These are phyloP conservation scores for Apiotrichum mycotoxinovorans DNA, from an alignment of 1,284 basidiomycete genomes.

Conservation along the genomic window DNA sequence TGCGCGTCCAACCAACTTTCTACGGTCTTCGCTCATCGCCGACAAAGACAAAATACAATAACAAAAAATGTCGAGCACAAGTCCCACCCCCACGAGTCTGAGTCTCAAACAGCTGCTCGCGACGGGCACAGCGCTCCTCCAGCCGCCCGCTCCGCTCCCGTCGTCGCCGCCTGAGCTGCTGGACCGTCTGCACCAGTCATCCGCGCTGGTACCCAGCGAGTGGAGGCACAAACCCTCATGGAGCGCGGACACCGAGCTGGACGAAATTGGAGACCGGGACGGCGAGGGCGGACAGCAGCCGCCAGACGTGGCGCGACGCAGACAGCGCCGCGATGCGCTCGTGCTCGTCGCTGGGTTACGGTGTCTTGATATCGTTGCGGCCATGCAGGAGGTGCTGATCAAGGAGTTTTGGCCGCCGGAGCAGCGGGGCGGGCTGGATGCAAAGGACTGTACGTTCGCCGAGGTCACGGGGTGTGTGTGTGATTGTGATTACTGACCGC, in stretches of 20 bases:
- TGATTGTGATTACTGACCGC: neutral
- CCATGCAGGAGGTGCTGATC: conserved; percentile 27
- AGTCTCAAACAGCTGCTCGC: neutral
- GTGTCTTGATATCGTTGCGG: conserved; percentile 28
- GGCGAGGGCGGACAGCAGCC: neutral
- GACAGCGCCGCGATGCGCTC: conserved; percentile 16
- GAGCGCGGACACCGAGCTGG: conserved; percentile 18
- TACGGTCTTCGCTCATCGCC: neutral
- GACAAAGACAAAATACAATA: neutral
- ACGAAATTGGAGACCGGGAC: conserved; percentile 13
- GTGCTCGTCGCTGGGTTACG: conserved; percentile 25
- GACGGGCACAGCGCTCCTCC: conserved; percentile 26
- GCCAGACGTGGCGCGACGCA: conserved; percentile 7
- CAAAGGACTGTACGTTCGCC: conserved; percentile 27
- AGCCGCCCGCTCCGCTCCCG: conserved; percentile 35
- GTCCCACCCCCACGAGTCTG: neutral
- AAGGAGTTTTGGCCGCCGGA: conserved; percentile 39
- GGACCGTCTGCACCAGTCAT: conserved; percentile 22
- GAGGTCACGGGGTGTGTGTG: neutral
- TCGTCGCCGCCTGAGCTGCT: conserved; percentile 25
- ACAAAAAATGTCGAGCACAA: neutral
- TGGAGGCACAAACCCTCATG: conserved; percentile 20
- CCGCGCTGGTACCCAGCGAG: conserved; percentile 15
- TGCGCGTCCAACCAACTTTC: neutral
- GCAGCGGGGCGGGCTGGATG: conserved; percentile 16